Percentiles rank a stretch among this genome's conserved stretches.
Conservation (phyloP, 129 eudicot species). For the Pulicaria dysenterica region DNA sequence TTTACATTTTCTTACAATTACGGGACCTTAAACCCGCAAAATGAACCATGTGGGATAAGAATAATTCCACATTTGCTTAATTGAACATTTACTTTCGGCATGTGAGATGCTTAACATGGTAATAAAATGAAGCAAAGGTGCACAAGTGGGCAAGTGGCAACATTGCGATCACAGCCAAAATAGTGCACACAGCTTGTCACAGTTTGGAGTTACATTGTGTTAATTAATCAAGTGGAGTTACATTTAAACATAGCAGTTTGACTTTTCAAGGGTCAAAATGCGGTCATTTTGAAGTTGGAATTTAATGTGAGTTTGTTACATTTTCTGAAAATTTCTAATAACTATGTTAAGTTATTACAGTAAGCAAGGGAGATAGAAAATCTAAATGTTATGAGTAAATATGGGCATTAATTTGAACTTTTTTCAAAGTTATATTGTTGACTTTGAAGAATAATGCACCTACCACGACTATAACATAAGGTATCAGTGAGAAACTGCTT, state of each 20-base stretch:
- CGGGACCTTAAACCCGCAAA: too few species aligned
- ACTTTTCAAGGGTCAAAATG: neutral
- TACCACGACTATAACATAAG: conserved; percentile 93
- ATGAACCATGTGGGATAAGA: too few species aligned
- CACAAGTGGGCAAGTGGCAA: conserved; percentile 83
- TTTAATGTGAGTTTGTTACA: too few species aligned
- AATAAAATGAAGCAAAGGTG: conserved; percentile 99
- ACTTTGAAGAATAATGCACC: conserved; percentile 33
- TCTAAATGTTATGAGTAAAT: neutral
- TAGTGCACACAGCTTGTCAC: conserved; percentile 88
- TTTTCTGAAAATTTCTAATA: neutral
- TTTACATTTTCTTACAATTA: too few species aligned
- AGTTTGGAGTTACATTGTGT: conserved; percentile 18
- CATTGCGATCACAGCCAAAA: conserved; percentile 97
- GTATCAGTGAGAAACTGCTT: conserved; percentile 90
- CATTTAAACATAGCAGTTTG: neutral
- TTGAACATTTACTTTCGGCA: too few species aligned
- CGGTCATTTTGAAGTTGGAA: neutral
- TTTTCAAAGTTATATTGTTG: conserved; percentile 2
- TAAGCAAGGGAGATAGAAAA: neutral
- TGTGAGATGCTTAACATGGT: too few species aligned
- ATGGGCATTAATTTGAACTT: neutral
- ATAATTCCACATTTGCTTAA: too few species aligned
- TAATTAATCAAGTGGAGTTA: neutral
- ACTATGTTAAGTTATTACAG: neutral